Conservation (phyloP, 2,329 filamentous ascomycete species). For the Didymella lethalis region DNA sequence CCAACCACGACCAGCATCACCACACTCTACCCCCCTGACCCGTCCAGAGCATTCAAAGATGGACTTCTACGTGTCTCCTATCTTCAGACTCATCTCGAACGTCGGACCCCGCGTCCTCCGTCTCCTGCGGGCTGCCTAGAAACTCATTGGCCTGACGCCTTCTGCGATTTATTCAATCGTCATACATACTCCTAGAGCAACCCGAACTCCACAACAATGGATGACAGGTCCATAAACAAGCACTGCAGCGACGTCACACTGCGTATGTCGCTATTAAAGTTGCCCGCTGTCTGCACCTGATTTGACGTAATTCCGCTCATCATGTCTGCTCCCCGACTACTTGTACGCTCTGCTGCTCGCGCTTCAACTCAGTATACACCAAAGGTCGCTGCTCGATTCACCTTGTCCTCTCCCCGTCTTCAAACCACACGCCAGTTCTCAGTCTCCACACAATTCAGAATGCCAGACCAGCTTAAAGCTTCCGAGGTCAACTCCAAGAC, state of each 20-base stretch:
- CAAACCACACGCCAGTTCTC: conserved; percentile 28
- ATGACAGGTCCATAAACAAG: conserved; percentile 21
- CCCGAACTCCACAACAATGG: conserved; percentile 21
- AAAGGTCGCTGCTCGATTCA: conserved; percentile 13
- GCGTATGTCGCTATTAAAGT: conserved; percentile 9
- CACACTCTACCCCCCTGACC: background rate
- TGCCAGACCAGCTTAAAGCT: conserved; percentile 55
- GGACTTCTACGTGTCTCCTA: background rate
- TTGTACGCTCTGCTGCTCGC: conserved; percentile 25
- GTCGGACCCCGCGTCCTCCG: conserved; percentile 14
- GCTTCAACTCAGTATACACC: conserved; percentile 2
- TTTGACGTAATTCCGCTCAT: conserved; percentile 18
- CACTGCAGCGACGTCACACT: conserved; percentile 33
- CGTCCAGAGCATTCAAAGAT: background rate
- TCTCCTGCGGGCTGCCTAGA: conserved; percentile 7
- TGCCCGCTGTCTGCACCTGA: conserved; percentile 1
- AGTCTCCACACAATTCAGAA: conserved; percentile 43
- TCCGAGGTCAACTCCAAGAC: conserved; percentile 53
- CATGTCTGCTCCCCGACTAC: conserved; percentile 30
- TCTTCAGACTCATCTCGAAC: background rate
- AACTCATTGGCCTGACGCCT: conserved; percentile 28
- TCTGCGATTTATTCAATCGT: conserved; percentile 31
- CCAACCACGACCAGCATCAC: background rate
- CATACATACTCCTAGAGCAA: conserved; percentile 34
- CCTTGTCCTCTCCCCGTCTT: conserved; percentile 1